Base-by-base conservation (phyloP, 768 basidiomycete species). In the Tulasnella sp. region DNA sequence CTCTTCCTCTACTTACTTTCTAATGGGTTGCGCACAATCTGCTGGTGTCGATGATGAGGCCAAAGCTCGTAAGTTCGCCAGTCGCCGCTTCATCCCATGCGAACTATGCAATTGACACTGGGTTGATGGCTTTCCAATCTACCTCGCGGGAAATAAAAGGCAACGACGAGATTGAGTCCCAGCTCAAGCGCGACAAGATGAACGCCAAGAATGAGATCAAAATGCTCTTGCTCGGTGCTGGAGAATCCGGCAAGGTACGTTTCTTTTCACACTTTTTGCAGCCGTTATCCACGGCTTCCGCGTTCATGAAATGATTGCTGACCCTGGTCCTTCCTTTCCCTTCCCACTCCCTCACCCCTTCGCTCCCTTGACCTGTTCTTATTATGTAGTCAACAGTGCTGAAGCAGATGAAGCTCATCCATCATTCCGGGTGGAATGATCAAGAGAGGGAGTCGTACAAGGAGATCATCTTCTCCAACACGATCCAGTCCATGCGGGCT, bases 321-420 rank as follows among this genome's bases (percentile, higher is more conserved):
- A 51, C 50, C 50, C 29, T 34, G 29, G 21, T 27, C 50, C 22
- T 34, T 51, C 29, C 29, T 21, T 29, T 27, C 29, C 50, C 29
- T 9, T 9, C 21, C 21, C 50, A 30, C 19, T 17, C 17, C 29
- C 27, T 25, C 27, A 10, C 25, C 19, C 10, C 19, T 48, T 48
- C 45, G n/a, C 27, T 25, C 22, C 22, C 12, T 8, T 38, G 44
- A 46, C 45, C n/a, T n/a, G n/a, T n/a, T n/a, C n/a, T n/a, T n/a
- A n/a, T n/a, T n/a, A n/a, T n/a, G 22, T 66, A 90, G 83, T 90
- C 89, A 1, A 93, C 91, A 2, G 86, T 94, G 46, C 80, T 94
- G 59, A 94, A 92, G 75, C 92, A 96, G 72, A 94, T 97, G 92
- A 92, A 94, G 69, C 84, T 94, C 71, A 93, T 94, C 63, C 90